A percentile compares a stretch with the other conserved stretches of the same genome.
phyloP scores from a whole-genome alignment of 139 green algal species.

The Marvania coccoides region DNA sequence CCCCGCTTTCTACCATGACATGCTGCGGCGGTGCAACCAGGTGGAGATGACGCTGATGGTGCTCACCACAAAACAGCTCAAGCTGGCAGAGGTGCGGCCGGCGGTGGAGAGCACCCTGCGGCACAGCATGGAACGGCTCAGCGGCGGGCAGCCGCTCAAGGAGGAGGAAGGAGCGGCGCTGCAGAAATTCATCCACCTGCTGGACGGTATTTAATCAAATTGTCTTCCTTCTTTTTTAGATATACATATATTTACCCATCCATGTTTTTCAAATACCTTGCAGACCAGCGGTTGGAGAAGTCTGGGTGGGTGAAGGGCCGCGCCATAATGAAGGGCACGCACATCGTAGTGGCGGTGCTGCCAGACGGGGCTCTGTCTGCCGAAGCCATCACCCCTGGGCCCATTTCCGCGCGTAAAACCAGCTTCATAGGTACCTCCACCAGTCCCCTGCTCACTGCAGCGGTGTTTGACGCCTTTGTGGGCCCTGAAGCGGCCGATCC shows the following conservation, averaged over 20 bases:
- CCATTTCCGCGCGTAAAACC: constrained; percentile 5
- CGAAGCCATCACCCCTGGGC: constrained; percentile 23
- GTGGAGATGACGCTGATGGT: constrained; percentile 31
- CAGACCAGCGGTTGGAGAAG: constrained; percentile 12
- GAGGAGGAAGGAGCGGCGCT: not conserved
- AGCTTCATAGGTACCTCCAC: not conserved
- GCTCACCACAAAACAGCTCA: not conserved
- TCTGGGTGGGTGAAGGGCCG: not conserved
- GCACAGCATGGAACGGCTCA: constrained; percentile 4
- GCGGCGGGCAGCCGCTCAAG: not conserved
- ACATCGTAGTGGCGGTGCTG: constrained; percentile 15
- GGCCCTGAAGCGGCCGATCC: constrained; percentile 10
- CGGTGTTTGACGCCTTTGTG: constrained; percentile 22
- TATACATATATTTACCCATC: not conserved
- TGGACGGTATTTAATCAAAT: not conserved
- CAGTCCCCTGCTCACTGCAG: constrained; percentile 1
- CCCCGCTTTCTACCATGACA: constrained; percentile 9
- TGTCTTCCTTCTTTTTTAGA: not conserved
- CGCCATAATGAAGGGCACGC: constrained; percentile 10
- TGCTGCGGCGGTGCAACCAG: constrained; percentile 1
- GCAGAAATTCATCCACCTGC: constrained; percentile 1
- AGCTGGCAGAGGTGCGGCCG: not conserved
- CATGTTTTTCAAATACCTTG: not conserved
- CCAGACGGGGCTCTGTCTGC: not conserved
- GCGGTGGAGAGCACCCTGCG: not conserved